phyloP scores from a whole-genome alignment of 306 rosid genomes.

The Quillaja saponaria region DNA sequence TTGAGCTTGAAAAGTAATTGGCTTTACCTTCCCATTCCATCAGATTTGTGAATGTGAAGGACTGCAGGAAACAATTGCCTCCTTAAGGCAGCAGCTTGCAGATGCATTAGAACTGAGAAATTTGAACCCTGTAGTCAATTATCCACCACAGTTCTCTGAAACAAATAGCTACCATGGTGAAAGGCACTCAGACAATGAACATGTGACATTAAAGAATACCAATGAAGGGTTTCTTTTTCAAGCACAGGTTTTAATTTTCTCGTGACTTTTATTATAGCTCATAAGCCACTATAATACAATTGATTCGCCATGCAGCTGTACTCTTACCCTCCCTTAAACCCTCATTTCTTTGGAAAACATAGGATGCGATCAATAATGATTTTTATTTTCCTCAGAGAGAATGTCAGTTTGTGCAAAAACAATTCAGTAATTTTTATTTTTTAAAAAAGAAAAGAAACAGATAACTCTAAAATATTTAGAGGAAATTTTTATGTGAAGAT shows the following conservation, averaged over 20 bases:
- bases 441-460: too few species aligned
- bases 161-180: slow-evolving; percentile 40
- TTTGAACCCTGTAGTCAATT: slow-evolving; percentile 41
- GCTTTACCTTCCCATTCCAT: slow-evolving; percentile 24
- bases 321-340: too few species aligned
- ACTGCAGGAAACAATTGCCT: slow-evolving; percentile 66
- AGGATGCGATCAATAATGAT: too few species aligned
- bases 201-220: slow-evolving; percentile 25
- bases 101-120: slow-evolving; percentile 59
- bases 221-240: slow-evolving; percentile 47
- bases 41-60: slow-evolving; percentile 79
- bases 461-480: too few species aligned
- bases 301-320: too few species aligned
- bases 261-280: background rate
- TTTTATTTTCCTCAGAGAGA: too few species aligned
- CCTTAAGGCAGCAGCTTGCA: slow-evolving; percentile 78
- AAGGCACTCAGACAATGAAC: slow-evolving; percentile 39
- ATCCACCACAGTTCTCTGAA: slow-evolving; percentile 36
- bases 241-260: slow-evolving; percentile 57
- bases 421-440: too few species aligned
- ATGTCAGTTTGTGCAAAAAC: too few species aligned
- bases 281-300: too few species aligned
- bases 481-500: too few species aligned
- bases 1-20: slow-evolving; percentile 26
- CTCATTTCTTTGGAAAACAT: too few species aligned